A percentile compares a stretch with the other conserved stretches of the same genome.
Conservation (phyloP, 129 eudicot species). For the Lactuca saligna region DNA sequence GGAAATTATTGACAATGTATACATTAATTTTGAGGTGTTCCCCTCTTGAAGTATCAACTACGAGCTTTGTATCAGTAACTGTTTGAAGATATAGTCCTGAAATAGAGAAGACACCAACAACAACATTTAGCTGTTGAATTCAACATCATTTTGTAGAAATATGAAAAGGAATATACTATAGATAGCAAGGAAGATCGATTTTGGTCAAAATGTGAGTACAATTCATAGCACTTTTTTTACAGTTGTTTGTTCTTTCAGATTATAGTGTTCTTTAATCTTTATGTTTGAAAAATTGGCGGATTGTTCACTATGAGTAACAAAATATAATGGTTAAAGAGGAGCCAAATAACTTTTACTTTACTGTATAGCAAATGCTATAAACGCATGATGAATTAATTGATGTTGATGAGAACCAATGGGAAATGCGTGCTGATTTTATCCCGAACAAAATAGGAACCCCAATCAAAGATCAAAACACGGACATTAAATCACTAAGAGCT, state of each 20-base stretch:
- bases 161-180: too few relatives aligned
- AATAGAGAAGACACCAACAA: slow-evolving; percentile 26
- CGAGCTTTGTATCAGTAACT: slow-evolving; percentile 42
- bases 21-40: slow-evolving; percentile 38
- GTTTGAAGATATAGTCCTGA: slow-evolving; percentile 62
- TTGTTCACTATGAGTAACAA: too few relatives aligned
- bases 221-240: too few relatives aligned
- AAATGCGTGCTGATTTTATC: background rate
- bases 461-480: background rate
- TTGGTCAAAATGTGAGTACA: too few relatives aligned
- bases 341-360: too few relatives aligned
- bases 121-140: slow-evolving; percentile 7
- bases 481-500: background rate
- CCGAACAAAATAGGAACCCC: background rate
- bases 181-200: too few relatives aligned
- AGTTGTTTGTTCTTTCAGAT: too few relatives aligned
- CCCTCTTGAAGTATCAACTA: slow-evolving; percentile 42
- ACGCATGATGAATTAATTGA: background rate
- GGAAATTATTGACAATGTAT: background rate
- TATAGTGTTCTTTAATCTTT: too few relatives aligned
- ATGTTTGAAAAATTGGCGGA: too few relatives aligned
- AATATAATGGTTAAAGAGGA: too few relatives aligned
- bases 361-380: too few relatives aligned
- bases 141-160: background rate
- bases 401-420: background rate